These are phyloP conservation scores for Cercospora sp. DNA, from an alignment of 2,329 filamentous ascomycete species.

Conservation along the genomic window DNA sequence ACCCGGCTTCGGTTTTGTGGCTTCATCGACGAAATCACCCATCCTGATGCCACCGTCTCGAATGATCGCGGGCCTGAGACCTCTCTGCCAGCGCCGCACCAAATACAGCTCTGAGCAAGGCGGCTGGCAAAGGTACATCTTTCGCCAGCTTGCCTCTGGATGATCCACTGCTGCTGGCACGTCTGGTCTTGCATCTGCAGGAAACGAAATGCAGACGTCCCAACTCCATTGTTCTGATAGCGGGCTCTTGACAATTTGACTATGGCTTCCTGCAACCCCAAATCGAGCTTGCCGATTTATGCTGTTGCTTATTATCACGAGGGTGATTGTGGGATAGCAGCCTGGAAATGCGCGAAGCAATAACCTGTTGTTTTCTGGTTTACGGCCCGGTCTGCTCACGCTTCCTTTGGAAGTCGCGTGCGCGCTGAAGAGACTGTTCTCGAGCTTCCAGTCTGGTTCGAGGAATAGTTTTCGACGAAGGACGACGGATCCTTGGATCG, in stretches of 20 bases:
- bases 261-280: neutral
- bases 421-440: constrained; percentile 30
- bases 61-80: constrained; percentile 31
- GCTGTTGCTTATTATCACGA: constrained; percentile 33
- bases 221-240: constrained; percentile 36
- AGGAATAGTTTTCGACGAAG: constrained; percentile 41
- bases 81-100: constrained; percentile 35
- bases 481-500: constrained; percentile 31
- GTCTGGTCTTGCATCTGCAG: constrained; percentile 26
- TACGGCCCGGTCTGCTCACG: constrained; percentile 29
- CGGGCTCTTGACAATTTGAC: constrained; percentile 3
- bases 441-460: constrained; percentile 37
- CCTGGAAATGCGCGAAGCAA: constrained; percentile 38
- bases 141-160: constrained; percentile 38
- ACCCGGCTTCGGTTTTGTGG: constrained; percentile 23
- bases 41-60: constrained; percentile 36
- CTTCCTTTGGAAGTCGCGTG: constrained; percentile 14
- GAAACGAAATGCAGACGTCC: constrained; percentile 39
- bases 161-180: constrained; percentile 29
- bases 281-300: constrained; percentile 9
- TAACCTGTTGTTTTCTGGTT: constrained; percentile 40
- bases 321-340: constrained; percentile 39
- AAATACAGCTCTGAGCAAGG: constrained; percentile 38
- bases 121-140: constrained; percentile 40
- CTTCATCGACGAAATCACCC: constrained; percentile 36